Evolutionary conservation across 2,329 filamentous ascomycete species (phyloP).

Genomic region (Aureobasidium sp.): DNA sequence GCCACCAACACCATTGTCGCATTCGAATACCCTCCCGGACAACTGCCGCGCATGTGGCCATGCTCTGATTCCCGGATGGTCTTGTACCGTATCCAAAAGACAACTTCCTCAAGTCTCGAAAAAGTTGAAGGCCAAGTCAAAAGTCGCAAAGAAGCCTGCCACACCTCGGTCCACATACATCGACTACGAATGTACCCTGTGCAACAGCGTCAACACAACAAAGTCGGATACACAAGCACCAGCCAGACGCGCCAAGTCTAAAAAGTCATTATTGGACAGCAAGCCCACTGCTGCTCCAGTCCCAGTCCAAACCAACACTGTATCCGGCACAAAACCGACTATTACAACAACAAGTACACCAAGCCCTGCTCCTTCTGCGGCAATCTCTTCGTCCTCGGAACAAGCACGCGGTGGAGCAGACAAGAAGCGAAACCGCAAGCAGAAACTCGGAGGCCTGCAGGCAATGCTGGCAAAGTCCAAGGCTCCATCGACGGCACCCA

Average conservation of each 20-base stretch:
- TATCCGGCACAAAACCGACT: not conserved
- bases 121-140: not conserved
- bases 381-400: not conserved
- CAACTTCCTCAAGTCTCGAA: not conserved
- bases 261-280: not conserved
- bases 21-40: not conserved
- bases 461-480: slow-evolving; percentile 43
- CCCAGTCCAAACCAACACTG: not conserved
- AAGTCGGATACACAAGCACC: not conserved
- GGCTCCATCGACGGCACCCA: slow-evolving; percentile 25
- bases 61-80: slow-evolving; percentile 29
- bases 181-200: slow-evolving; percentile 3
- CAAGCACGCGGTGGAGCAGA: not conserved
- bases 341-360: not conserved
- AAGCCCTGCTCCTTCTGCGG: not conserved
- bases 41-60: slow-evolving; percentile 31
- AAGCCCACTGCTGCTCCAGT: not conserved
- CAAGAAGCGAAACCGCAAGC: slow-evolving; percentile 46
- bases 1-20: not conserved
- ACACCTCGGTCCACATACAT: not conserved
- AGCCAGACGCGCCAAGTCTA: not conserved
- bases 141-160: slow-evolving; percentile 1
- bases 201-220: not conserved
- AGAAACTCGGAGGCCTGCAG: slow-evolving; percentile 46
- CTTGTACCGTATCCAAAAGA: slow-evolving; percentile 16